phyloP scores from a whole-genome alignment of 2,329 filamentous ascomycete species.

The Fusarium torreyae region DNA sequence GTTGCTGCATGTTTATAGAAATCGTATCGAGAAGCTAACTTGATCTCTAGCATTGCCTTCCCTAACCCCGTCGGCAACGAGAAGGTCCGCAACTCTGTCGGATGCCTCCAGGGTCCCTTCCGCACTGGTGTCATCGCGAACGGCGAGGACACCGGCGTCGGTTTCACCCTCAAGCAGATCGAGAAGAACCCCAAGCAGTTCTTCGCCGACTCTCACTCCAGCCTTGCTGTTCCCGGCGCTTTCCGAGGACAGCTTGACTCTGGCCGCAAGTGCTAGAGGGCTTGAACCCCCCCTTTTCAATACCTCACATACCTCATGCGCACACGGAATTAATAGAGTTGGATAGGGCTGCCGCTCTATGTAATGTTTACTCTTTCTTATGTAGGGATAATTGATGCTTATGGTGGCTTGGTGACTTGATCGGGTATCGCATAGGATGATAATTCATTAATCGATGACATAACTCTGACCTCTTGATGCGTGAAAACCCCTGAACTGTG shows the following conservation, averaged over 20 bases:
- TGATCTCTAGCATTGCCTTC: constrained; percentile 59
- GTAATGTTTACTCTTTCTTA: constrained; percentile 12
- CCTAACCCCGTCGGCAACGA: constrained; percentile 62
- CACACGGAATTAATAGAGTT: background rate
- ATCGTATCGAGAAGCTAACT: constrained; percentile 3
- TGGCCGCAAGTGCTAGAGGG: constrained; percentile 33
- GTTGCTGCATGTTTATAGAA: background rate
- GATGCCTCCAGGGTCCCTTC: constrained; percentile 59
- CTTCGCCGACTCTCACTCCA: constrained; percentile 69
- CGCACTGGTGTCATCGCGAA: constrained; percentile 51
- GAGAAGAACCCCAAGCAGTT: constrained; percentile 65
- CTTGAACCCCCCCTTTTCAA: background rate
- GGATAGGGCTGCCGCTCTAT: background rate
- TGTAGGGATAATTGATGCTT: constrained; percentile 13
- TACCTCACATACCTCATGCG: background rate
- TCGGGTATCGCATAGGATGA: constrained; percentile 24
- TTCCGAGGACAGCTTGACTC: constrained; percentile 64
- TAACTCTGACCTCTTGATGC: constrained; percentile 8
- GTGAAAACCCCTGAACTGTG: background rate
- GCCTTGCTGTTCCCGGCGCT: constrained; percentile 64
- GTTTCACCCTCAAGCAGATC: constrained; percentile 66
- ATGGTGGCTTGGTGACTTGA: constrained; percentile 17
- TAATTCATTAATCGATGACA: constrained; percentile 41
- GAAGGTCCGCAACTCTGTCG: constrained; percentile 56
- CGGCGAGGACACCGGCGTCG: constrained; percentile 55